These are phyloP conservation scores for Tolypocladium endophyticum DNA, from an alignment of 2,329 filamentous ascomycete genomes.

Conservation along the genomic window DNA sequence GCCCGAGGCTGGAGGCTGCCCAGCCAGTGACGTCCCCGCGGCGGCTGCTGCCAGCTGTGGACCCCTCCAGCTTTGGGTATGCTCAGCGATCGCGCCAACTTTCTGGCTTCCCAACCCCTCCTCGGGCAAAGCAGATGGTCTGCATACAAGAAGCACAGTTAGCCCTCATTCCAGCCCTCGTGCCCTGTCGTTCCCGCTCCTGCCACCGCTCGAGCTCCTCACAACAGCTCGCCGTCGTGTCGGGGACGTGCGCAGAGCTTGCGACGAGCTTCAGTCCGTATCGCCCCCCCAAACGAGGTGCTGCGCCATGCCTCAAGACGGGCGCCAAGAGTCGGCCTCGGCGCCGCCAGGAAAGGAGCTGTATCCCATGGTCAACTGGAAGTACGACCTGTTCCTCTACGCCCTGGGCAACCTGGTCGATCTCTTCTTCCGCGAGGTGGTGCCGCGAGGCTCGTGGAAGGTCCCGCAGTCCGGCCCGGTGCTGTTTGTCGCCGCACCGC, in stretches of 20 bases:
- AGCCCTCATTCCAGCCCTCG: background rate
- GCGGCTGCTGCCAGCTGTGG: background rate
- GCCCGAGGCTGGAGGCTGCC: background rate
- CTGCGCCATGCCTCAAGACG: background rate
- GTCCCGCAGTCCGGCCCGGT: constrained; percentile 81
- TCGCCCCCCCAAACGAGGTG: background rate
- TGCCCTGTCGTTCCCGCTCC: background rate
- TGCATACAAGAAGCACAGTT: background rate
- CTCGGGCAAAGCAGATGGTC: background rate
- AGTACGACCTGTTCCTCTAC: constrained; percentile 71
- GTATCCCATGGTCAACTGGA: constrained; percentile 61
- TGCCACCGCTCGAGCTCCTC: background rate
- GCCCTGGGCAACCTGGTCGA: constrained; percentile 76
- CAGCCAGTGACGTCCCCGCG: background rate
- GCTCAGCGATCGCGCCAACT: background rate
- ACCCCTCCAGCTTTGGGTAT: background rate
- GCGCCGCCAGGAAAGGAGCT: constrained; percentile 35
- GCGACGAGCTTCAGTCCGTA: background rate
- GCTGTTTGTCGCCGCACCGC: constrained; percentile 91
- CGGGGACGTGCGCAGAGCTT: background rate
- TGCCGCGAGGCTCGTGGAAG: constrained; percentile 90
- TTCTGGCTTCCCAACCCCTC: background rate
- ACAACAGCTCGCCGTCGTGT: background rate
- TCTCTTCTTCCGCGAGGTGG: constrained; percentile 96
- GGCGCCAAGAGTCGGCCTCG: background rate